Evolutionary conservation across 805 yeast genomes (phyloP).

Genomic region (Lipomyces japonicus): DNA sequence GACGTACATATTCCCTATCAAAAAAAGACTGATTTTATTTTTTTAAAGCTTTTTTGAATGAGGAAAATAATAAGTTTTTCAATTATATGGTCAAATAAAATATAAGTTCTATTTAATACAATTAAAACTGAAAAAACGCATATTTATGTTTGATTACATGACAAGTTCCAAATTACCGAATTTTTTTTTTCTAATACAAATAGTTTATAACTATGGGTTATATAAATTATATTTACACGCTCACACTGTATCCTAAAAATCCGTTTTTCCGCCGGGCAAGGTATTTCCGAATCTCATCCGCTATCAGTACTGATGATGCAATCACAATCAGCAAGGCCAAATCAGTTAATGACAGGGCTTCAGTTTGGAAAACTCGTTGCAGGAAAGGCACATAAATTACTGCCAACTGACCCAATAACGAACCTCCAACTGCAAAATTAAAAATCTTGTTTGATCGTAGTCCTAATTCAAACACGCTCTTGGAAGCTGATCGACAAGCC

Average conservation of each 20-base stretch:
- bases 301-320: constrained; percentile 78
- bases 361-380: constrained; percentile 92
- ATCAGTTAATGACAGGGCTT: constrained; percentile 72
- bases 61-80: too few species aligned
- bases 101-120: too few species aligned
- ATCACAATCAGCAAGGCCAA: constrained; percentile 56
- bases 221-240: constrained; percentile 32
- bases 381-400: constrained; percentile 92
- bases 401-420: constrained; percentile 83
- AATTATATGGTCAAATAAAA: too few species aligned
- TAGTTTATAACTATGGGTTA: constrained; percentile 49
- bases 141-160: background rate
- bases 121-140: too few species aligned
- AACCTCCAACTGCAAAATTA: constrained; percentile 85
- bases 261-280: constrained; percentile 13
- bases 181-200: background rate
- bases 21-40: too few species aligned
- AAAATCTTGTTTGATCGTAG: constrained; percentile 78
- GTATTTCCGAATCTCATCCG: constrained; percentile 76
- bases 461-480: constrained; percentile 80
- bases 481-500: constrained; percentile 83
- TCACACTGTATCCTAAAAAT: constrained; percentile 18
- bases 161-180: background rate
- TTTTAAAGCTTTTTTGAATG: too few species aligned
- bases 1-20: too few species aligned